Evolutionary conservation across 2,329 filamentous ascomycete genomes (phyloP).

Genomic region (Diaporthe citri): DNA sequence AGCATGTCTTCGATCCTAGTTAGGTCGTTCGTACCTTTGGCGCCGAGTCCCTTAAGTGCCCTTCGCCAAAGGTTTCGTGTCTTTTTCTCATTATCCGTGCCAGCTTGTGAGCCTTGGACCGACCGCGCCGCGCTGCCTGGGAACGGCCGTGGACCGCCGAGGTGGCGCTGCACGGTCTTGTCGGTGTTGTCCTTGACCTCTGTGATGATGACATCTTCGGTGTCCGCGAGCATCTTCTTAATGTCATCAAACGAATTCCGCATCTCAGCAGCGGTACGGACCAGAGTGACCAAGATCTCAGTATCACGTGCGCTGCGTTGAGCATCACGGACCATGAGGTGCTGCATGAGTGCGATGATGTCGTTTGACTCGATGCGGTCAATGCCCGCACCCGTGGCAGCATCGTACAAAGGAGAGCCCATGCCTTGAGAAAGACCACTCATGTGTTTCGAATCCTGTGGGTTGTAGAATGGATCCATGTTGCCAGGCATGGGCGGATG

Average conservation of each 20-base stretch:
- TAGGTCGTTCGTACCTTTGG: conserved; percentile 89
- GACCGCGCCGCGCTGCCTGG: conserved; percentile 75
- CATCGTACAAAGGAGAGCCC: conserved; percentile 89
- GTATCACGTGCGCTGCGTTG: conserved; percentile 96
- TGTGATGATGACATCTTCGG: conserved; percentile 89
- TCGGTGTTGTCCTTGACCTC: conserved; percentile 91
- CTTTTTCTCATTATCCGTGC: conserved; percentile 79
- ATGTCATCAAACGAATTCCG: conserved; percentile 95
- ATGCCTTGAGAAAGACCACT: conserved; percentile 95
- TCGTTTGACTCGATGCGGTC: conserved; percentile 96
- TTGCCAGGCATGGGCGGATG: conserved; percentile 62
- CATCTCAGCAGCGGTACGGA: conserved; percentile 96
- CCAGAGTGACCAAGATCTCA: conserved; percentile 93
- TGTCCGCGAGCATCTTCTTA: conserved; percentile 90
- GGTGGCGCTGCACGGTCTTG: conserved; percentile 82
- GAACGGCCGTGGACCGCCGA: conserved; percentile 88
- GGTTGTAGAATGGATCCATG: conserved; percentile 76
- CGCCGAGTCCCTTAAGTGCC: conserved; percentile 90
- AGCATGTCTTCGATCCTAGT: conserved; percentile 92
- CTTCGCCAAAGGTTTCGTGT: conserved; percentile 89
- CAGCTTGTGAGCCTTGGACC: conserved; percentile 67
- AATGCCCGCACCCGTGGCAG: conserved; percentile 86
- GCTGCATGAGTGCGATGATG: conserved; percentile 97
- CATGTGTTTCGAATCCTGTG: conserved; percentile 74
- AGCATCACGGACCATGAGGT: conserved; percentile 96